Evolutionary conservation across 768 basidiomycete genomes (phyloP).

Genomic region (Hirschioporus abietinus): DNA sequence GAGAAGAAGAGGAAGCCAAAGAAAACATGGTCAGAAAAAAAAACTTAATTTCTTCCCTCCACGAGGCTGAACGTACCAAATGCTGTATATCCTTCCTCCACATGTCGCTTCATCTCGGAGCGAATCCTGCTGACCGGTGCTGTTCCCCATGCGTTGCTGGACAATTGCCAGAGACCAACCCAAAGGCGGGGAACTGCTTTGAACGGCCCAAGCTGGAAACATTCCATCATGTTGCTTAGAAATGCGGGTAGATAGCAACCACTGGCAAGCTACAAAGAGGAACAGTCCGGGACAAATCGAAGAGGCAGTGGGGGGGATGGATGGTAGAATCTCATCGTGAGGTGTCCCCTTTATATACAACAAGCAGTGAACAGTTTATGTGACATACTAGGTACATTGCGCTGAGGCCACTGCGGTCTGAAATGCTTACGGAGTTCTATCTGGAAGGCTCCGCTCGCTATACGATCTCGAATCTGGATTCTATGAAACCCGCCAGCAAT

Average conservation of each 20-base stretch:
- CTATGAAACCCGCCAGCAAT: neutral
- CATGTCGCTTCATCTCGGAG: constrained; percentile 60
- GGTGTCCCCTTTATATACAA: neutral
- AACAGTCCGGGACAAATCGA: neutral
- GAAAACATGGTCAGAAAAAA: constrained; percentile 10
- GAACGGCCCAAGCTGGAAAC: constrained; percentile 52
- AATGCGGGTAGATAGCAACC: neutral
- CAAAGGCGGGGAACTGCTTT: constrained; percentile 54
- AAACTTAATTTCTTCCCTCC: neutral
- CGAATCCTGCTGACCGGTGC: constrained; percentile 61
- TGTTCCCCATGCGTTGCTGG: constrained; percentile 81
- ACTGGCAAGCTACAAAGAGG: too few relatives aligned
- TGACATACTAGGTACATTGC: neutral
- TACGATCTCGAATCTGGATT: neutral
- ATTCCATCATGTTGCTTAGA: constrained; percentile 32
- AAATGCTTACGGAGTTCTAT: neutral
- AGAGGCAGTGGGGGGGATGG: neutral
- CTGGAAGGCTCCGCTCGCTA: neutral
- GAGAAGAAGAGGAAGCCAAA: neutral
- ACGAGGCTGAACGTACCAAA: constrained; percentile 31
- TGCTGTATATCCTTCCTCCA: constrained; percentile 55
- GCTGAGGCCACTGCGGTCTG: neutral
- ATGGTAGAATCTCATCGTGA: neutral
- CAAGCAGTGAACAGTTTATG: neutral
- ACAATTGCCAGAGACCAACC: constrained; percentile 82